Evolutionary conservation across 2,329 filamentous ascomycete species (phyloP).

Genomic region (Penicillium sp.): DNA sequence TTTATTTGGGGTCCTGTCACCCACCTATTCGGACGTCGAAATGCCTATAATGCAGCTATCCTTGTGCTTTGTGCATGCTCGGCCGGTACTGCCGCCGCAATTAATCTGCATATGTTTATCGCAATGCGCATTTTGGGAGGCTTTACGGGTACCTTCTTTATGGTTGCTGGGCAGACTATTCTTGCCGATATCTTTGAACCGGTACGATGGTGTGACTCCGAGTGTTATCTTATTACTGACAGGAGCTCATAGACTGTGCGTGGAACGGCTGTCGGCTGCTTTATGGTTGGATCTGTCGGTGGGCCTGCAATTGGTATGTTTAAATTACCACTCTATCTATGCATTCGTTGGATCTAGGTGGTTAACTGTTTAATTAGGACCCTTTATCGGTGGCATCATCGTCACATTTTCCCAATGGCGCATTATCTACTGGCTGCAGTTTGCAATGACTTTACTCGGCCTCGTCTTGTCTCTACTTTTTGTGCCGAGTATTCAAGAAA

Average conservation of each 20-base stretch:
- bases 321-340: not conserved
- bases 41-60: conserved; percentile 36
- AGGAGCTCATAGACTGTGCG: conserved; percentile 32
- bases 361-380: conserved; percentile 24
- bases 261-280: conserved; percentile 46
- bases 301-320: conserved; percentile 44
- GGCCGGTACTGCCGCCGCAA: conserved; percentile 32
- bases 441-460: conserved; percentile 62
- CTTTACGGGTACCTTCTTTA: conserved; percentile 40
- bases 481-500: conserved; percentile 65
- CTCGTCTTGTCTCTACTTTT: conserved; percentile 61
- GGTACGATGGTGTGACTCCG: conserved; percentile 16
- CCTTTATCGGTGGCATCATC: conserved; percentile 71
- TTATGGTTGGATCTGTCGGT: conserved; percentile 44
- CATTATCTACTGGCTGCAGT: conserved; percentile 75
- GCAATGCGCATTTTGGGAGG: conserved; percentile 36
- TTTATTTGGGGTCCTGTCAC: conserved; percentile 38
- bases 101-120: conserved; percentile 36
- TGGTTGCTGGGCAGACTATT: conserved; percentile 41
- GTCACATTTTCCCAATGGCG: conserved; percentile 73
- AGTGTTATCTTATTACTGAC: not conserved
- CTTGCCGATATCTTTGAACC: conserved; percentile 42
- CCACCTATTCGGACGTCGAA: conserved; percentile 30
- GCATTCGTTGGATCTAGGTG: not conserved
- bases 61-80: conserved; percentile 33